Percentiles rank a stretch among this genome's conserved stretches.
Evolutionary conservation across 306 rosid genomes (phyloP).

Genomic region (Casuarina glauca): DNA sequence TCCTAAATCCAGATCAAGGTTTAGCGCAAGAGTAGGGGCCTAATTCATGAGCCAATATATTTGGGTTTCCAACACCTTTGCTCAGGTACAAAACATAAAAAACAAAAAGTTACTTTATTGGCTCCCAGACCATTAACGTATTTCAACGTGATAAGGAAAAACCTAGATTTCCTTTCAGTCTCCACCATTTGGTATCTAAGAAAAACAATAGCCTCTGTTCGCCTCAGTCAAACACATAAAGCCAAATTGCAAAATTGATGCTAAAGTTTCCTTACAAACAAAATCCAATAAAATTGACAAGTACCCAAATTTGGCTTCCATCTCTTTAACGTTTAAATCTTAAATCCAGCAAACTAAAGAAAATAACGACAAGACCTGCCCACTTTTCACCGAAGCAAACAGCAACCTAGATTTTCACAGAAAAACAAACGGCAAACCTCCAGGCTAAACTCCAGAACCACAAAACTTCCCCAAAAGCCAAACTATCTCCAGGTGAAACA

Average conservation of each 20-base stretch:
- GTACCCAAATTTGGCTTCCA: background rate
- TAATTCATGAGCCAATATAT: too few relatives aligned
- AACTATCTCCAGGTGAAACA: background rate
- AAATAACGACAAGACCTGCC: background rate
- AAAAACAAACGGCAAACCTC: background rate
- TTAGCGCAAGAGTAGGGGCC: too few relatives aligned
- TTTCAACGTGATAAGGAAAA: background rate
- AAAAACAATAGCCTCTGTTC: background rate
- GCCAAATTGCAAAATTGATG: background rate
- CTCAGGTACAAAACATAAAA: background rate
- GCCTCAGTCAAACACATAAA: background rate
- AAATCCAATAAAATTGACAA: background rate
- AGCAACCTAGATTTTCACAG: background rate
- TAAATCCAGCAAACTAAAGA: background rate
- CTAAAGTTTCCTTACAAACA: background rate
- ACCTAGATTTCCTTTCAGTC: background rate
- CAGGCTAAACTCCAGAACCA: background rate
- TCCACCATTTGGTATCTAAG: background rate
- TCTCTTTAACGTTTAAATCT: background rate
- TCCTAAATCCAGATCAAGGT: too few relatives aligned
- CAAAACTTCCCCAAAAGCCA: background rate
- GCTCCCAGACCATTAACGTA: background rate
- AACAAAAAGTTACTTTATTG: background rate
- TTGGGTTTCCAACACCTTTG: too few relatives aligned
- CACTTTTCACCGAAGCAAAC: slow-evolving; percentile 9